Base-by-base conservation (phyloP, 2,329 filamentous ascomycete genomes). In the Stylonectria norvegica region DNA sequence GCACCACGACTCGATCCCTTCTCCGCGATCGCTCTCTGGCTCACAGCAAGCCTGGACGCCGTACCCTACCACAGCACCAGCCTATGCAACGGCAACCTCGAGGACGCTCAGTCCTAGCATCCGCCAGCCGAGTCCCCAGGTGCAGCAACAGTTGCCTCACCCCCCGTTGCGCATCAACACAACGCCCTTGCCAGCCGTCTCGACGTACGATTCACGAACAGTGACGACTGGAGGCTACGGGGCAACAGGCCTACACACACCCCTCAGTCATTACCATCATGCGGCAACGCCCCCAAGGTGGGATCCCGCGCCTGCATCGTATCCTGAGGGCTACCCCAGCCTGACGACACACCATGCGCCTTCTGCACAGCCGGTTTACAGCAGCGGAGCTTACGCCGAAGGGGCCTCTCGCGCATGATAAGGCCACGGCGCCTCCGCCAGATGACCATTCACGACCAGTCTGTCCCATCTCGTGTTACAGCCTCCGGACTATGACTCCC, bases 1-100 rank as follows among this genome's bases (percentile, higher is more conserved):
- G 50, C 69, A 75, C 29, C 66, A 72, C 30, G 74, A 78, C 31
- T 62, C 69, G 4, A 67, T 79, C 20, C 66, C 73, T 0, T 79
- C 75, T 7, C 75, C 76, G 1, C 66, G 76, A 2, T 75, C 75
- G 2, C 61, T 79, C 3, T 67, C 71, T 0, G 71, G 72, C 3
- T 68, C 68, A 1, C 64, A 69, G 4, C 60, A 71, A 2, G 63
- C 64, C n/a, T 79, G 76, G 76, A 63, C 63, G 1, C 58, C 67
- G 1, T 77, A 76, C 52, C 60, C 66, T 11, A 50, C 64, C 2
- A 48, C 63, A 2, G 53, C 57, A 5, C 52, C 60, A 2, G 49
- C 59, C 10, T 68, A 67, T 41, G 55, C 58, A 2, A 59, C 64
- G 2, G 52, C 58, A 2, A 47, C 62, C 6, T 54, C 57, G 6